Conservation (phyloP, 768 basidiomycete species). For the Porpolomopsis calyptriformis region DNA sequence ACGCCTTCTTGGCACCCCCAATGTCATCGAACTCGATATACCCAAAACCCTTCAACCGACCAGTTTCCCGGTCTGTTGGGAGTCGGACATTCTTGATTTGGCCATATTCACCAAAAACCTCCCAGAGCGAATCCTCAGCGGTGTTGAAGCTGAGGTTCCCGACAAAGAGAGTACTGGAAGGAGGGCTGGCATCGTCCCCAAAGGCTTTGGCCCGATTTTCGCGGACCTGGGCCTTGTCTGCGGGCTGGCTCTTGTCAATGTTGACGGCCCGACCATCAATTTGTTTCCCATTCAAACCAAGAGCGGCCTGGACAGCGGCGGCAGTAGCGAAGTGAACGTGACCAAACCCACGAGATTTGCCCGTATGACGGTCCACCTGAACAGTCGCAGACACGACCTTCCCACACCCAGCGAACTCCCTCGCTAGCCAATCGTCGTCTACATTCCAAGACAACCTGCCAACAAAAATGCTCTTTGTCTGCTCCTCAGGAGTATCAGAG, state of each 20-base stretch:
- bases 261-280: constrained; percentile 87
- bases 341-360: constrained; percentile 77
- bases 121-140: constrained; percentile 80
- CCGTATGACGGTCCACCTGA: constrained; percentile 70
- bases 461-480: constrained; percentile 74
- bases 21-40: constrained; percentile 90
- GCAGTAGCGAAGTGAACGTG: constrained; percentile 67
- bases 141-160: constrained; percentile 80
- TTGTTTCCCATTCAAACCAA: constrained; percentile 72
- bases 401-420: constrained; percentile 83
- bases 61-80: constrained; percentile 87
- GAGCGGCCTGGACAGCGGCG: constrained; percentile 70
- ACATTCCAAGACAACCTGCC: constrained; percentile 93
- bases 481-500: constrained; percentile 32
- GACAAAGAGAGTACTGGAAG: constrained; percentile 75
- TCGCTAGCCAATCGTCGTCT: constrained; percentile 88
- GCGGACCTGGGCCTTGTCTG: constrained; percentile 40
- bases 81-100: constrained; percentile 78
- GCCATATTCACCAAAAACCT: constrained; percentile 81
- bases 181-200: constrained; percentile 54
- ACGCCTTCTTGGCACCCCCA: constrained; percentile 72
- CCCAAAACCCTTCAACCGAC: constrained; percentile 87
- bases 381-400: constrained; percentile 87
- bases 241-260: constrained; percentile 67
- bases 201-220: constrained; percentile 71